These are phyloP conservation scores for Oxyria digyna DNA, from an alignment of 148 eudicot species.

Conservation along the genomic window DNA sequence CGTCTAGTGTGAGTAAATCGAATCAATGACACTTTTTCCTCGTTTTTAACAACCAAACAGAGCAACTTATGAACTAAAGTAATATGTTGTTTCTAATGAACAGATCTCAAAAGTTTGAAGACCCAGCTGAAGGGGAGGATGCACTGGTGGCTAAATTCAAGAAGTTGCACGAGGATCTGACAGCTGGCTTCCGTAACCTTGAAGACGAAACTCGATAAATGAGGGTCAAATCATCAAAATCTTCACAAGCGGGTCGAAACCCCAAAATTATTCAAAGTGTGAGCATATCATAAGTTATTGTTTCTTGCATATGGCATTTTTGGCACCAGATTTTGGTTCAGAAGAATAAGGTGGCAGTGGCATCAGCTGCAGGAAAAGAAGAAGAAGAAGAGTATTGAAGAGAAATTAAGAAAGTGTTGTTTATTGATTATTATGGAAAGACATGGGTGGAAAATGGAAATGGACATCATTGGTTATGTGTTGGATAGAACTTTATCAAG, in stretches of 20 bases:
- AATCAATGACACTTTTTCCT: neutral
- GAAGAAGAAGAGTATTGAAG: neutral
- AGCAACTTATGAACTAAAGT: neutral
- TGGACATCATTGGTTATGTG: neutral
- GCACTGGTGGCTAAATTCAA: slow-evolving; percentile 58
- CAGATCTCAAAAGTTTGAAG: slow-evolving; percentile 95
- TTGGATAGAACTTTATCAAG: neutral
- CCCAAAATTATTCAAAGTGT: too few species aligned
- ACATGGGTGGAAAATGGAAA: too few species aligned
- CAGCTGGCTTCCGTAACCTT: slow-evolving; percentile 75
- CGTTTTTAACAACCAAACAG: neutral
- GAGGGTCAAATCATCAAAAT: neutral
- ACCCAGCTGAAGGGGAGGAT: slow-evolving; percentile 87
- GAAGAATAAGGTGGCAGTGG: neutral
- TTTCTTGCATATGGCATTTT: too few species aligned
- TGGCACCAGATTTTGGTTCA: slow-evolving; percentile 1
- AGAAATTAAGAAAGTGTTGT: neutral
- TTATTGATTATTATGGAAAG: neutral
- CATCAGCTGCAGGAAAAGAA: too few species aligned
- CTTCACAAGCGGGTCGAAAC: neutral
- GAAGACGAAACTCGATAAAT: slow-evolving; percentile 80
- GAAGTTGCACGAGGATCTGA: slow-evolving; percentile 67
- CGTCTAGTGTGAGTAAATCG: slow-evolving; percentile 67
- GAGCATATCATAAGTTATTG: too few species aligned
- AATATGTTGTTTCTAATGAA: neutral